Evolutionary conservation across 1,284 basidiomycete species (phyloP).

Genomic region (Wallemia hederae): DNA sequence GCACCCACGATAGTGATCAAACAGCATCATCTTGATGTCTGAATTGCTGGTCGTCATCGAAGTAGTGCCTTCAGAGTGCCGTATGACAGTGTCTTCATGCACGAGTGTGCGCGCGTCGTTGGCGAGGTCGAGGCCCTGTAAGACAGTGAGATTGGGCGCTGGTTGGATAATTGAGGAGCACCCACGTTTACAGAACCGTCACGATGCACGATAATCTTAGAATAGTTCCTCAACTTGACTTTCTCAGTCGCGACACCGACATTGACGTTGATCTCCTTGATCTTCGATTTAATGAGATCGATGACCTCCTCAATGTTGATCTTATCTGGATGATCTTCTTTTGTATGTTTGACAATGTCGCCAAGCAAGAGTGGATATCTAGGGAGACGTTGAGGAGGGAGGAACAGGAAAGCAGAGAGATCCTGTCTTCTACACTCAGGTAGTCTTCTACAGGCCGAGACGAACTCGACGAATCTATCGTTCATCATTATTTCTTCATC

Average conservation of each 20-base stretch:
- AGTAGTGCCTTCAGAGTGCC: constrained; percentile 41
- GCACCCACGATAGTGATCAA: constrained; percentile 64
- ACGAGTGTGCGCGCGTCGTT: constrained; percentile 55
- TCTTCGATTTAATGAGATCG: constrained; percentile 52
- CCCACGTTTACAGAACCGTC: constrained; percentile 42
- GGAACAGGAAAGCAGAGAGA: constrained; percentile 62
- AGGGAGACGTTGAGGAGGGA: constrained; percentile 60
- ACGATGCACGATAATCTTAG: constrained; percentile 46
- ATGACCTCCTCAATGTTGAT: constrained; percentile 50
- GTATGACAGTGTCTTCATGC: constrained; percentile 44
- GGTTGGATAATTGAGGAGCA: constrained; percentile 5
- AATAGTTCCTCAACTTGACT: constrained; percentile 58
- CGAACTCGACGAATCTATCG: constrained; percentile 43
- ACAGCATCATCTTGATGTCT: constrained; percentile 57
- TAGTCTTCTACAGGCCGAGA: constrained; percentile 35
- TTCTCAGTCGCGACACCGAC: constrained; percentile 54
- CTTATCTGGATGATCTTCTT: constrained; percentile 41
- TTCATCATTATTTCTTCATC: constrained; percentile 65
- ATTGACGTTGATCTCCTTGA: constrained; percentile 56
- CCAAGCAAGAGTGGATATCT: constrained; percentile 66
- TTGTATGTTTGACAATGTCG: constrained; percentile 40
- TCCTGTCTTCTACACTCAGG: constrained; percentile 45
- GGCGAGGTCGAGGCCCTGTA: constrained; percentile 55
- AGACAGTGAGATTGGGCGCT: not conserved
- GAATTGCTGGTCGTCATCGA: constrained; percentile 17